A percentile compares a stretch with the other conserved stretches of the same genome.
Conservation (phyloP, 1,284 basidiomycete genomes). For the Rhodofomes roseus region DNA sequence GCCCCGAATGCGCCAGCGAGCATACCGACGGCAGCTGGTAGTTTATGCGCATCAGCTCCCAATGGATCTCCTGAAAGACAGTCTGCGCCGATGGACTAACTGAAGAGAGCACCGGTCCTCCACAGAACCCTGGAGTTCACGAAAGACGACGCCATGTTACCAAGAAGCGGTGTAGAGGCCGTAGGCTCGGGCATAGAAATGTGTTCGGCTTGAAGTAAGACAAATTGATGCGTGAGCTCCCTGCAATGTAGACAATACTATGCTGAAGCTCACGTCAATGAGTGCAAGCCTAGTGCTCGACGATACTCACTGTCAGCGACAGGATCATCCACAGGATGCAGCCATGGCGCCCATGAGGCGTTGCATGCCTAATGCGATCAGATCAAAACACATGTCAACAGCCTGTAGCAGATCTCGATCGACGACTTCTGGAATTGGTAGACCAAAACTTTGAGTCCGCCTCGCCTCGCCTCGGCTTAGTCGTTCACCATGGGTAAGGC, state of each 20-base stretch:
- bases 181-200: conserved; percentile 10
- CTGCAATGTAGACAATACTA: not conserved
- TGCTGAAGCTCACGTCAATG: no score
- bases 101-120: conserved; percentile 27
- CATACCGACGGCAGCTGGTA: conserved; percentile 54
- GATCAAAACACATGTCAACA: not conserved
- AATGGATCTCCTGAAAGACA: no score
- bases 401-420: not conserved
- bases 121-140: conserved; percentile 21
- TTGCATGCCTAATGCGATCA: not conserved
- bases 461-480: not conserved
- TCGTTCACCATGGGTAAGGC: conserved; percentile 60
- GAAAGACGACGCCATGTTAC: conserved; percentile 11
- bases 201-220: not conserved
- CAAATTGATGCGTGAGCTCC: not conserved
- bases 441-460: conserved; percentile 4
- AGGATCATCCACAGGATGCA: no score
- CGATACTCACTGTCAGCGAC: no score
- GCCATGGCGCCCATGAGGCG: not conserved
- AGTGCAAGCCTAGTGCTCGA: no score
- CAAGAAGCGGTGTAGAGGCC: conserved; percentile 24
- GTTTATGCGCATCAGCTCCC: not conserved
- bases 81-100: no score
- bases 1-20: conserved; percentile 67
- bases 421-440: not conserved